Conservation (phyloP, 2,329 filamentous ascomycete species). For the Aureobasidium subglaciale region DNA sequence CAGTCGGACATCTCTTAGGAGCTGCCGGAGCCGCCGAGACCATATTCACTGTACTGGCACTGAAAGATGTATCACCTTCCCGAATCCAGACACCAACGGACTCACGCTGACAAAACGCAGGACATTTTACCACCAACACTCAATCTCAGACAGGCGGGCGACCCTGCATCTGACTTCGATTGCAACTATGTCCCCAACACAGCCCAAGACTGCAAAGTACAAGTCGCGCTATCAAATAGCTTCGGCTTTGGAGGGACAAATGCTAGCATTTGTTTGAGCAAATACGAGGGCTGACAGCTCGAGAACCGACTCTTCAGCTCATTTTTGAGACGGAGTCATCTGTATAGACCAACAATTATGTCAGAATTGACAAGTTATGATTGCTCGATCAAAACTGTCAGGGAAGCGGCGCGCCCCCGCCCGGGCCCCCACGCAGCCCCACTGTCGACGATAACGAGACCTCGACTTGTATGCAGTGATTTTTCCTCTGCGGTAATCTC, state of each 20-base stretch:
- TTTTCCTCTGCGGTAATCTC: background rate
- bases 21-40: conserved; percentile 88
- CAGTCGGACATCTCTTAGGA: conserved; percentile 83
- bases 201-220: conserved; percentile 63
- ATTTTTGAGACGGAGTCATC: background rate
- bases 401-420: background rate
- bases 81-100: conserved; percentile 25
- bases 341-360: background rate
- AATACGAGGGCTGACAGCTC: conserved; percentile 22
- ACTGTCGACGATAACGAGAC: background rate
- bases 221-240: conserved; percentile 81
- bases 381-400: conserved; percentile 9
- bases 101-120: conserved; percentile 38
- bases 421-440: conserved; percentile 1
- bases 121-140: conserved; percentile 76
- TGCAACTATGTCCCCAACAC: conserved; percentile 78
- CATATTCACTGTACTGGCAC: conserved; percentile 72
- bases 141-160: conserved; percentile 61
- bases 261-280: conserved; percentile 73
- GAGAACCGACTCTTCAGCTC: too few species aligned
- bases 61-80: conserved; percentile 63
- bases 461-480: background rate
- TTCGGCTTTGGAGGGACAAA: conserved; percentile 98
- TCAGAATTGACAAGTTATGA: background rate
- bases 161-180: conserved; percentile 55